Evolutionary conservation across 495 filamentous ascomycete species (phyloP), one percentile per base, ranked within the genome.

Genomic region (Penicillium robsamsonii): DNA sequence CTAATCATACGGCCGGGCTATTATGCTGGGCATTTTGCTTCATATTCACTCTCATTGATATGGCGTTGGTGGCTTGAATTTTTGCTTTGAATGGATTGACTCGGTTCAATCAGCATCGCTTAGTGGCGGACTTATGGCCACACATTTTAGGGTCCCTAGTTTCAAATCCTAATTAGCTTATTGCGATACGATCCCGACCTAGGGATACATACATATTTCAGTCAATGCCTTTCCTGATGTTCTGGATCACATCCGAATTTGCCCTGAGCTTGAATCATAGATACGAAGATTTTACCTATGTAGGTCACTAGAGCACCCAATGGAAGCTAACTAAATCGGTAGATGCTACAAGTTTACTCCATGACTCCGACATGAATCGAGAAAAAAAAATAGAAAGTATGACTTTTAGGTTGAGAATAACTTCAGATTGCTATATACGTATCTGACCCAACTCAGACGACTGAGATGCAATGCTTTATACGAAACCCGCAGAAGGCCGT

Each of bases 1-100:
- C 70, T 95, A 84, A 76, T 58, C 53, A 54, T 33, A 29, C 17
- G n/a, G 22, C 42, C 9, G 9, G 3, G 31, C 38, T 18, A 29
- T 46, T 29, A 20, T 11, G 13, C 42, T 20, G 25, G 37, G 2
- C 11, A 45, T 10, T 29, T 46, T 46, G 55, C 10, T 49, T 37
- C 24, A 15, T 51, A 41, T 30, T 46, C 33, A 44, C n/a, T 37
- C 10, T 56, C 58, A 60, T 60, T 48, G 53, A 56, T 44, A 47
- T 42, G 58, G 50, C 25, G 50, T 60, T 58, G 45, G 30, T 55
- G 47, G 33, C n/a, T 49, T 55, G 31, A 25, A 35, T 41, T 53
- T 71, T 57, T 46, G 31, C 46, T 50, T 48, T 18, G 31, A 56
- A 54, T 57, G 55, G 42, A 45, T 46, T 51, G 41, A 48, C 10